Evolutionary conservation across 2,329 filamentous ascomycete species (phyloP).

Genomic region (Colletotrichum sp.): DNA sequence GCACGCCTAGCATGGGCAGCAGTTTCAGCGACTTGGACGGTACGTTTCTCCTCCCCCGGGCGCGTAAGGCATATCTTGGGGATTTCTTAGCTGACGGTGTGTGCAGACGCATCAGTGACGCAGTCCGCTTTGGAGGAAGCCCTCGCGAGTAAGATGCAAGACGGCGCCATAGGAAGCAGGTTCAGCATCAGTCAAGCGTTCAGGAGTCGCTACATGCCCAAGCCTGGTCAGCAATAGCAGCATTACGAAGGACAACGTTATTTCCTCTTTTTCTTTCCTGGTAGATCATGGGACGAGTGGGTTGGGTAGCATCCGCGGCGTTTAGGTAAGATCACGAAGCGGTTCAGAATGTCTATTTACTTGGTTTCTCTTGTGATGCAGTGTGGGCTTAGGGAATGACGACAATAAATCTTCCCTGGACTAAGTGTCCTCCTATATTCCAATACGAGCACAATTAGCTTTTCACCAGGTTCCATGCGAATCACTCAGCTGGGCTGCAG

Average conservation of each 20-base stretch:
- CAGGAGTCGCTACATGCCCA: conserved; percentile 63
- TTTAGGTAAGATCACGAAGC: conserved; percentile 19
- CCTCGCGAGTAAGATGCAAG: conserved; percentile 73
- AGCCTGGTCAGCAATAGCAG: conserved; percentile 22
- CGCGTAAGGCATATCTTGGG: background rate
- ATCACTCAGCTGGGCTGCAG: background rate
- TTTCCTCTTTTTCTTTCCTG: background rate
- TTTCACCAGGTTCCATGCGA: background rate
- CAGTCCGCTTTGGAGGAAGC: conserved; percentile 83
- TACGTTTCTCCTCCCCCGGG: conserved; percentile 31
- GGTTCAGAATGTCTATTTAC: background rate
- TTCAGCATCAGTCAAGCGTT: conserved; percentile 76
- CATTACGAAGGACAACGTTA: background rate
- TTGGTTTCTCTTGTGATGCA: background rate
- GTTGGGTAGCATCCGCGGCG: conserved; percentile 13
- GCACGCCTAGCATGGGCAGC: conserved; percentile 81
- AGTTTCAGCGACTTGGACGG: conserved; percentile 88
- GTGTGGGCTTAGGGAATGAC: background rate
- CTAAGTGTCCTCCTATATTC: background rate
- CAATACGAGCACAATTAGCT: background rate
- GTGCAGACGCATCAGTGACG: conserved; percentile 76
- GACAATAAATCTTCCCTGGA: background rate
- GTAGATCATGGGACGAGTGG: background rate
- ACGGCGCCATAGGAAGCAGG: conserved; percentile 61
- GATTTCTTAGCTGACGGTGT: background rate